Conservation (phyloP, 495 filamentous ascomycete genomes). For the Cryomyces antarcticus region DNA sequence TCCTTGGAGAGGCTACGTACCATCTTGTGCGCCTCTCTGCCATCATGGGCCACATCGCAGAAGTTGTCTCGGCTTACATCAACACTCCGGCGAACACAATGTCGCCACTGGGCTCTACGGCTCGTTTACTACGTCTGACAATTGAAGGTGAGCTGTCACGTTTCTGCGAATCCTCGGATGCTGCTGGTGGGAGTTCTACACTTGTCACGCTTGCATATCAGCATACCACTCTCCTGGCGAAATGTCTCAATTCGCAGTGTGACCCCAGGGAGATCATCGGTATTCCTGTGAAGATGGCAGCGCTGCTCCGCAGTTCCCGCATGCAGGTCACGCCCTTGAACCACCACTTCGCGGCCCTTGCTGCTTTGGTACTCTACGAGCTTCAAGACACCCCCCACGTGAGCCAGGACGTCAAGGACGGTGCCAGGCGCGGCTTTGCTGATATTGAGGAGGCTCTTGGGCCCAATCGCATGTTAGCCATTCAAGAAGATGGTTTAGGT, state of each 20-base stretch:
- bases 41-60: slow-evolving; percentile 23
- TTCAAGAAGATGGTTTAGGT: slow-evolving; percentile 15
- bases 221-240: slow-evolving; percentile 45
- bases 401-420: slow-evolving; percentile 22
- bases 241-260: slow-evolving; percentile 33
- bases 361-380: slow-evolving; percentile 44
- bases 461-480: slow-evolving; percentile 27
- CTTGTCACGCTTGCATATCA: slow-evolving; percentile 53
- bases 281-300: slow-evolving; percentile 36
- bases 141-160: slow-evolving; percentile 27
- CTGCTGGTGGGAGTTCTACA: slow-evolving; percentile 18
- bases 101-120: slow-evolving; percentile 9
- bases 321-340: slow-evolving; percentile 44
- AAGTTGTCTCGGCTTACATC: slow-evolving; percentile 24
- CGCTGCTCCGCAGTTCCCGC: slow-evolving; percentile 31
- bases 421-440: slow-evolving; percentile 13
- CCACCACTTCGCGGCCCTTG: slow-evolving; percentile 51
- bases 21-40: slow-evolving; percentile 17
- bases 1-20: slow-evolving; percentile 44
- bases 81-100: slow-evolving; percentile 17
- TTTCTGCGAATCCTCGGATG: slow-evolving; percentile 25
- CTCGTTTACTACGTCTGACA: slow-evolving; percentile 16
- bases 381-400: slow-evolving; percentile 28
- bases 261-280: slow-evolving; percentile 40
- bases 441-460: slow-evolving; percentile 17